phyloP scores from a whole-genome alignment of 345 rosid genomes.

The Hibiscus syriacus region DNA sequence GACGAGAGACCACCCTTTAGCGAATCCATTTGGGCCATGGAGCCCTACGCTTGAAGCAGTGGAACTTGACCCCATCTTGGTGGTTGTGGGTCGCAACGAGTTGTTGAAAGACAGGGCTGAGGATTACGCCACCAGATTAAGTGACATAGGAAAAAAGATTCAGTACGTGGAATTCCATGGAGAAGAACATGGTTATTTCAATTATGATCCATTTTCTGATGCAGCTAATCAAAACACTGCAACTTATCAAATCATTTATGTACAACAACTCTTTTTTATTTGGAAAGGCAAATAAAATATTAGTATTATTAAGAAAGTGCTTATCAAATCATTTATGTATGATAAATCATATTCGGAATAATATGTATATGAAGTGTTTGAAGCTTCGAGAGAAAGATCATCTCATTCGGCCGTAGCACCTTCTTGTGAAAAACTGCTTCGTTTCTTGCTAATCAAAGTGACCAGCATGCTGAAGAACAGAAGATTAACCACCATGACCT shows the following conservation, averaged over 20 bases:
- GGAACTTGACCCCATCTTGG: slow-evolving; percentile 53
- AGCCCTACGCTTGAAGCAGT: slow-evolving; percentile 42
- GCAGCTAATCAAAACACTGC: slow-evolving; percentile 27
- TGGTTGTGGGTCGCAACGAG: slow-evolving; percentile 54
- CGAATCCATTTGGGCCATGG: slow-evolving; percentile 70
- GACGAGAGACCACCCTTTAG: slow-evolving; percentile 64
- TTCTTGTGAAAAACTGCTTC: too few relatives aligned
- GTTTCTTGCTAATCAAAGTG: too few relatives aligned
- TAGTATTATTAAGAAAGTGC: too few relatives aligned
- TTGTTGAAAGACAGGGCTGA: slow-evolving; percentile 60
- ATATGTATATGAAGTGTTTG: too few relatives aligned
- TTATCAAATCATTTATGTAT: too few relatives aligned
- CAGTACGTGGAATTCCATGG: slow-evolving; percentile 53
- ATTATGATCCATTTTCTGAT: slow-evolving; percentile 46
- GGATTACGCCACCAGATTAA: slow-evolving; percentile 56
- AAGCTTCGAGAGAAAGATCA: too few relatives aligned
- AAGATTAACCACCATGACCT: too few relatives aligned
- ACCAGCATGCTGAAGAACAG: too few relatives aligned
- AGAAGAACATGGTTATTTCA: slow-evolving; percentile 67
- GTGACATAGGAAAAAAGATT: slow-evolving; percentile 45
- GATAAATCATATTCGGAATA: too few relatives aligned
- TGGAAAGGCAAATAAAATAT: too few relatives aligned
- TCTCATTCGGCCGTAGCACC: too few relatives aligned
- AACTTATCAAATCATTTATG: slow-evolving; percentile 38
- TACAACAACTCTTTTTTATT: slow-evolving; percentile 16